These are phyloP conservation scores for Scutellaria barbata DNA, from an alignment of 257 asterid genomes.

Conservation along the genomic window DNA sequence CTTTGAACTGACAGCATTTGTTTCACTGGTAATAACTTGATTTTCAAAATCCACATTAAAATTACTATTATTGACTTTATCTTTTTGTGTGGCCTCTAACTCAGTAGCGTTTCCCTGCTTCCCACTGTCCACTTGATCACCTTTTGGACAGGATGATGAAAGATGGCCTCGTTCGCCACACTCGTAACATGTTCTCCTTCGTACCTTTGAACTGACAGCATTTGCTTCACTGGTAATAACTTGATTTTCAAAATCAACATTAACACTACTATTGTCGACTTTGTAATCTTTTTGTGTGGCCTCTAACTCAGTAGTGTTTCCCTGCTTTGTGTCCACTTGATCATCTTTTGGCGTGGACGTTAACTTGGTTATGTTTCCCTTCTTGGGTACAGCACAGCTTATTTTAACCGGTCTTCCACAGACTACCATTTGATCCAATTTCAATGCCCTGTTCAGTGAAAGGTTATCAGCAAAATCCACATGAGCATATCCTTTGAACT, in stretches of 20 bases:
- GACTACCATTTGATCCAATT: slow-evolving; percentile 72
- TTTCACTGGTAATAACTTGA: slow-evolving; percentile 35
- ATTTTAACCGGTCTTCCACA: slow-evolving; percentile 84
- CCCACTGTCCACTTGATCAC: slow-evolving; percentile 15
- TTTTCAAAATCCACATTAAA: slow-evolving; percentile 10
- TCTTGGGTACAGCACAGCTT: slow-evolving; percentile 73
- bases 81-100: background rate
- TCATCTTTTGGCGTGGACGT: slow-evolving; percentile 33
- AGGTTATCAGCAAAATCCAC: slow-evolving; percentile 70
- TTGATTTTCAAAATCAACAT: slow-evolving; percentile 30
- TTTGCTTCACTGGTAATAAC: slow-evolving; percentile 33
- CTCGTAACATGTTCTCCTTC: slow-evolving; percentile 82
- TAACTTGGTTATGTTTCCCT: slow-evolving; percentile 42
- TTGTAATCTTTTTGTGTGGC: slow-evolving; percentile 13
- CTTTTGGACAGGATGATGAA: slow-evolving; percentile 62
- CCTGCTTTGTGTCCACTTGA: slow-evolving; percentile 28
- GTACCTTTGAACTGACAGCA: slow-evolving; percentile 65
- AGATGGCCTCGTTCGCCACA: slow-evolving; percentile 90
- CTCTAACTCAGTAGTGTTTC: slow-evolving; percentile 10
- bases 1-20: slow-evolving; percentile 57
- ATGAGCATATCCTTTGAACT: slow-evolving; percentile 89
- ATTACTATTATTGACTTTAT: slow-evolving; percentile 14
- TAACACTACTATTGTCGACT: background rate
- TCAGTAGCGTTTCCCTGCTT: background rate
- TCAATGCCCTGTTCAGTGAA: slow-evolving; percentile 66